These are phyloP conservation scores for Acanthamoeba lenticulata DNA, from an alignment of 208 protist genomes.

Conservation along the genomic window DNA sequence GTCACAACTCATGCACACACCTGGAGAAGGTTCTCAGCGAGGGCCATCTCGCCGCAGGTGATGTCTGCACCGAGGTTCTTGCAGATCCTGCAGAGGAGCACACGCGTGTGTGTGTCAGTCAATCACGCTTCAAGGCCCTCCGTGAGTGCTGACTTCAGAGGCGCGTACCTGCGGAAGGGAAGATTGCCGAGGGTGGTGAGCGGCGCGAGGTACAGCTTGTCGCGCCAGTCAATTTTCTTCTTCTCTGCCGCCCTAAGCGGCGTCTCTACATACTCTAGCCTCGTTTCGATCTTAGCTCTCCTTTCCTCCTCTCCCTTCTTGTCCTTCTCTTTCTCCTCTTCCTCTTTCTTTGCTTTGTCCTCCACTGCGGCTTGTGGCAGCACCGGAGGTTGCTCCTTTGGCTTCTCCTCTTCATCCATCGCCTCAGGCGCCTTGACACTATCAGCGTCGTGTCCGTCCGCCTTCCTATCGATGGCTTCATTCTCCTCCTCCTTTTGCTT, in stretches of 20 bases:
- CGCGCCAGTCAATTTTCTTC: slow-evolving; percentile 85
- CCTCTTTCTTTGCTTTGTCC: not conserved
- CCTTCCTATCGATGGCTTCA: too few relatives aligned
- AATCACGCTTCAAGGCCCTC: too few relatives aligned
- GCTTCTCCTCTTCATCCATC: not conserved
- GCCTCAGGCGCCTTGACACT: not conserved
- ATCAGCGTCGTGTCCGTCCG: too few relatives aligned
- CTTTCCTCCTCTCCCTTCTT: not conserved
- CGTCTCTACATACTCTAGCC: not conserved
- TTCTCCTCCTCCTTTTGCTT: not conserved
- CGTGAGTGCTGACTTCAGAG: not conserved
- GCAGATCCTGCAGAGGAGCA: slow-evolving; percentile 84
- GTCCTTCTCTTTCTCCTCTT: not conserved
- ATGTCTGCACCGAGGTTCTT: slow-evolving; percentile 93
- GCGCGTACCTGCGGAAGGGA: slow-evolving; percentile 90
- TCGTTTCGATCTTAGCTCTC: not conserved
- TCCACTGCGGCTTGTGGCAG: too few relatives aligned
- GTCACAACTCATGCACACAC: not conserved
- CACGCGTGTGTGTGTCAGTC: too few relatives aligned
- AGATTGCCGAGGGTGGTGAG: slow-evolving; percentile 98
- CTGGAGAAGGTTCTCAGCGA: slow-evolving; percentile 90
- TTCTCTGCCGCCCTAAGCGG: slow-evolving; percentile 20
- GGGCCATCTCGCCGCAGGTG: slow-evolving; percentile 96
- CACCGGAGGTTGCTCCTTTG: too few relatives aligned
- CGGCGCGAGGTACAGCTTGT: slow-evolving; percentile 95